These are phyloP conservation scores for Amanita exitialis DNA, from an alignment of 768 basidiomycete genomes.

Conservation along the genomic window DNA sequence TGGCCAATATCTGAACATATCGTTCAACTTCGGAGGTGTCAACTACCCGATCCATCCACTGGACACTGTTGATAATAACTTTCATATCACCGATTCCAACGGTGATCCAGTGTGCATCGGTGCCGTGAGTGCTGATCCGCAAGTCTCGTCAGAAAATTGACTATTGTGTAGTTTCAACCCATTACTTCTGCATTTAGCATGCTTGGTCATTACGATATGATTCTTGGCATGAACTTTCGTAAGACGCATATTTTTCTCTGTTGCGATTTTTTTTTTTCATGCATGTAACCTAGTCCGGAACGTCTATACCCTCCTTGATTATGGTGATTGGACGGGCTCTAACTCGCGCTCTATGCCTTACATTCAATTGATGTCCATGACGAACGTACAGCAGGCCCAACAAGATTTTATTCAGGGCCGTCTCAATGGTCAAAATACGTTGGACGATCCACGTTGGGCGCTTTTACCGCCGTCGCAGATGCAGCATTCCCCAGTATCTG, in stretches of 20 bases:
- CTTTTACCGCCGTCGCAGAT: slow-evolving; percentile 51
- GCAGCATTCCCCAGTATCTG: slow-evolving; percentile 55
- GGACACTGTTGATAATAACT: slow-evolving; percentile 56
- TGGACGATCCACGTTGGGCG: slow-evolving; percentile 39
- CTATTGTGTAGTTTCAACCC: slow-evolving; percentile 59
- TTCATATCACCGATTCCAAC: slow-evolving; percentile 29
- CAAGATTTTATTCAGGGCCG: slow-evolving; percentile 60
- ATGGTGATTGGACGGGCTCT: slow-evolving; percentile 54
- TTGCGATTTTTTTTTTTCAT: neutral
- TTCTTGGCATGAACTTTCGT: slow-evolving; percentile 77
- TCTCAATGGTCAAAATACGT: slow-evolving; percentile 47
- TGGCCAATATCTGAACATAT: slow-evolving; percentile 58
- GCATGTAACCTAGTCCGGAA: slow-evolving; percentile 52
- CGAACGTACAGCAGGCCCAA: slow-evolving; percentile 39
- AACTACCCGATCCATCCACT: slow-evolving; percentile 69
- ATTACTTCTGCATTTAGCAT: slow-evolving; percentile 73
- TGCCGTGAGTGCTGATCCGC: slow-evolving; percentile 33
- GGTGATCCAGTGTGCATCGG: slow-evolving; percentile 59
- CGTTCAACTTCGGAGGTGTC: slow-evolving; percentile 60
- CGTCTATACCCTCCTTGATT: slow-evolving; percentile 61
- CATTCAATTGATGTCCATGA: slow-evolving; percentile 59
- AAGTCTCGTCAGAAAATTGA: neutral
- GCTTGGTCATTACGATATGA: slow-evolving; percentile 73
- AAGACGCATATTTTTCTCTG: slow-evolving; percentile 15
- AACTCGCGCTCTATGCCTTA: slow-evolving; percentile 46